Evolutionary conservation across 805 yeast species (phyloP), one percentile per base, ranked within the genome.

Genomic region (Gaillardinia entomophila): DNA sequence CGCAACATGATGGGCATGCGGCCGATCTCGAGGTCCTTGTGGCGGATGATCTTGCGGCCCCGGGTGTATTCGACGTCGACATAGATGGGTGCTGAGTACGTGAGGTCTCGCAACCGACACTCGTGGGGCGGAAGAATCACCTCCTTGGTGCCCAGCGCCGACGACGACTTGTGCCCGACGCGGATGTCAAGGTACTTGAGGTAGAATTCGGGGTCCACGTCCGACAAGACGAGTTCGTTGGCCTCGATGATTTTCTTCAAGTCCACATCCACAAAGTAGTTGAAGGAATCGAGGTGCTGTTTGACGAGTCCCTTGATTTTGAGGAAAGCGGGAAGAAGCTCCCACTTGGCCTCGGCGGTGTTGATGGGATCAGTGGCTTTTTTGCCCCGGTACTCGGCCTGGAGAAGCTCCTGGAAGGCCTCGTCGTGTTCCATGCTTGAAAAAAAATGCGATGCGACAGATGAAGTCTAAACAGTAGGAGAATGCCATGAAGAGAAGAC

Each of bases 1-100:
- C 97, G 73, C 47, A 92, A 71, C 98, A 92, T 92, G 49, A 92
- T 80, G n/a, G 98, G 98, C 96, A 92, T 92, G 51, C 95, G 76
- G 23, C 98, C 99, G 39, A 92, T 90, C 55, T 89, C 97, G 38
- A 92, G 73, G 52, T 87, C 94, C 48, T 83, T 74, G 47, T 87
- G 90, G 68, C 86, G 77, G 45, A 90, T 85, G 55, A 92, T 85
- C 57, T 87, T 88, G 42, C 90, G 71, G 23, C 97, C 98, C 55
- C 97, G 74, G 0, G 97, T 92, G 54, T 92, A 92, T 53, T 92
- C 98, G 16, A 92, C 96, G 62, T 92, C 98, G 30, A 90, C 98
- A 48, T 81, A 85, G 24, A 90, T 85, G 2, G 97, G 97, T 1
- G 97, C 97, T 28, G 94, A 81, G 50, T 90, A 90, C 0, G 97